A percentile compares a stretch with the other conserved stretches of the same genome.
phyloP scores from a whole-genome alignment of 2,329 filamentous ascomycete species.

The Chlorencoelia australis region DNA sequence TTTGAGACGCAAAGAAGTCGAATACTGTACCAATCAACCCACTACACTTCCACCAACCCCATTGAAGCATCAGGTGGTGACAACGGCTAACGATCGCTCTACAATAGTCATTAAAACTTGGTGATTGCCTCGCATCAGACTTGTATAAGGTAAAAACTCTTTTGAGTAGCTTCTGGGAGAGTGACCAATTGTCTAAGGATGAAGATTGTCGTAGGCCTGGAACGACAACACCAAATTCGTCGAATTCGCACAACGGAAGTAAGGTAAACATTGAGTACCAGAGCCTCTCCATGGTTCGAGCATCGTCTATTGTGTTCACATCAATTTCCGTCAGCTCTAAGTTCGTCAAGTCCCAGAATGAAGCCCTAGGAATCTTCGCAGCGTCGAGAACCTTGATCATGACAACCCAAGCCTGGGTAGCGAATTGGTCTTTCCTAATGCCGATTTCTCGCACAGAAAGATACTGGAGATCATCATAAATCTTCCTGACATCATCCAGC shows the following conservation, averaged over 20 bases:
- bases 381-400: conserved; percentile 43
- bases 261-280: conserved; percentile 52
- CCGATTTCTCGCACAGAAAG: conserved; percentile 39
- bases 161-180: conserved; percentile 47
- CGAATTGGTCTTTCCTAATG: conserved; percentile 36
- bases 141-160: conserved; percentile 49
- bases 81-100: conserved; percentile 49
- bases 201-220: conserved; percentile 29
- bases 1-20: conserved; percentile 56
- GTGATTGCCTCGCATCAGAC: conserved; percentile 41
- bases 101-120: conserved; percentile 58
- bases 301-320: conserved; percentile 31
- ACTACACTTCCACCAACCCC: conserved; percentile 52
- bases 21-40: conserved; percentile 50
- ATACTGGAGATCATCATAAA: conserved; percentile 40
- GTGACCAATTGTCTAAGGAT: conserved; percentile 47
- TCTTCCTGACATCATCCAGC: conserved; percentile 32
- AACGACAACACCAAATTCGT: conserved; percentile 40
- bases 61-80: conserved; percentile 51
- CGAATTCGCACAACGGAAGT: conserved; percentile 51
- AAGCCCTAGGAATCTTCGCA: conserved; percentile 38
- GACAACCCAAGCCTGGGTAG: conserved; percentile 47
- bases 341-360: conserved; percentile 52
- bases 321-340: conserved; percentile 31
- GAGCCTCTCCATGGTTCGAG: conserved; percentile 39